A percentile compares a stretch with the other conserved stretches of the same genome.
These are phyloP conservation scores for Pochonia chlamydosporia DNA, from an alignment of 2,329 filamentous ascomycete species.

Conservation along the genomic window DNA sequence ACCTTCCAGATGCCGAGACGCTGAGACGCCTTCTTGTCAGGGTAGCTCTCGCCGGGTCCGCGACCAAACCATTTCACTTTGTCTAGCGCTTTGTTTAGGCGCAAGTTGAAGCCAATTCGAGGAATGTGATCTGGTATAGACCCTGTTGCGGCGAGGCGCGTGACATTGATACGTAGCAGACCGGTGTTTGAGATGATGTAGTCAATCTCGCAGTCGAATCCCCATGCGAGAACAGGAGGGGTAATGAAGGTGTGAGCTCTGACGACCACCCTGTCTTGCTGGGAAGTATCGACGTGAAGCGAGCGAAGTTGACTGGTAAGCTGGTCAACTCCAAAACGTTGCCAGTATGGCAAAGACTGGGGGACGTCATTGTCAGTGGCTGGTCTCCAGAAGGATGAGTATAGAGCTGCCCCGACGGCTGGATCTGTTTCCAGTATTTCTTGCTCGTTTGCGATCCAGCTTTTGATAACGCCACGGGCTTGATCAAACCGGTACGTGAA, in stretches of 20 bases:
- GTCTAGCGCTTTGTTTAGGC: slow-evolving; percentile 40
- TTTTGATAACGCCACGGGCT: slow-evolving; percentile 34
- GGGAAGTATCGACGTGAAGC: slow-evolving; percentile 25
- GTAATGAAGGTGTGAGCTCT: slow-evolving; percentile 49
- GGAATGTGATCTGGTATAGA: slow-evolving; percentile 50
- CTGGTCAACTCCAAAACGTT: slow-evolving; percentile 40
- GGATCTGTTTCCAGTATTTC: slow-evolving; percentile 30
- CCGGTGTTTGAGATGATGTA: slow-evolving; percentile 47
- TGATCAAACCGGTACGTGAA: slow-evolving; percentile 40
- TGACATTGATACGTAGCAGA: slow-evolving; percentile 37
- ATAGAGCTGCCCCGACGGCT: slow-evolving; percentile 28
- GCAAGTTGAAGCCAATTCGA: slow-evolving; percentile 54
- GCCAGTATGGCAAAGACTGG: slow-evolving; percentile 51
- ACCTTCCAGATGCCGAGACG: slow-evolving; percentile 42
- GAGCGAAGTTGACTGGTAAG: slow-evolving; percentile 39
- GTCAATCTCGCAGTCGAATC: slow-evolving; percentile 38
- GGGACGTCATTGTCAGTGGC: slow-evolving; percentile 60
- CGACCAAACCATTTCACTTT: slow-evolving; percentile 54
- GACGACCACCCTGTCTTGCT: slow-evolving; percentile 40
- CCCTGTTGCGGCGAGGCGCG: slow-evolving; percentile 38
- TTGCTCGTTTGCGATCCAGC: slow-evolving; percentile 30
- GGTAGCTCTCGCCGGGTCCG: slow-evolving; percentile 59
- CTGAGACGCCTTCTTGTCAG: slow-evolving; percentile 54
- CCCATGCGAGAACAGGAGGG: slow-evolving; percentile 58
- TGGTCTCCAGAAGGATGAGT: slow-evolving; percentile 55